These are phyloP conservation scores for Penicillium macrosclerotiorum DNA, from an alignment of 495 filamentous ascomycete species.

Conservation along the genomic window DNA sequence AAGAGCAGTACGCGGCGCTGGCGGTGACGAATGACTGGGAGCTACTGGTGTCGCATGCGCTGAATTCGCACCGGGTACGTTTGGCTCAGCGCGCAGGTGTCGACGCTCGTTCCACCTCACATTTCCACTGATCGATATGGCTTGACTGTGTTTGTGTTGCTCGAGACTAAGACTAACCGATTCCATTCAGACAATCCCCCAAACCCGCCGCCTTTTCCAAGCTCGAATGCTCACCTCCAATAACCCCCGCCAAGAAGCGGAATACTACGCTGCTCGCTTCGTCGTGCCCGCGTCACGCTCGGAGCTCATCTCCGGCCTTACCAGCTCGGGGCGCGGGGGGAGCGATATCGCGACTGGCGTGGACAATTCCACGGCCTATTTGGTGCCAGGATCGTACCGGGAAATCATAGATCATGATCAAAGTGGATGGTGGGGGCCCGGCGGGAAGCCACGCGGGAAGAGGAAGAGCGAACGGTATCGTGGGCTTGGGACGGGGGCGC, in stretches of 20 bases:
- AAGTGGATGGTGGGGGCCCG: constrained; percentile 18
- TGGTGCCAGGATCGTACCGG: constrained; percentile 13
- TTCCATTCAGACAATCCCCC: constrained; percentile 43
- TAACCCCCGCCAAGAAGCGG: constrained; percentile 26
- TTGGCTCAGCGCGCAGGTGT: background rate
- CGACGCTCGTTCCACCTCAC: no score
- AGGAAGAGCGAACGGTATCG: background rate
- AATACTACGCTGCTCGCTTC: constrained; percentile 31
- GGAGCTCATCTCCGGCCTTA: constrained; percentile 1
- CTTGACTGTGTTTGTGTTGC: no score
- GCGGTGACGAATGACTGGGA: constrained; percentile 36
- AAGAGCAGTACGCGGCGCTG: constrained; percentile 37
- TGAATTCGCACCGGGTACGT: constrained; percentile 33
- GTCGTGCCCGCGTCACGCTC: constrained; percentile 17
- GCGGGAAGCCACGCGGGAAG: constrained; percentile 2
- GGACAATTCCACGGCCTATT: constrained; percentile 7
- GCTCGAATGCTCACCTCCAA: constrained; percentile 34
- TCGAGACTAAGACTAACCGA: no score
- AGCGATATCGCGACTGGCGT: constrained; percentile 5
- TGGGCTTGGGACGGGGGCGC: constrained; percentile 5
- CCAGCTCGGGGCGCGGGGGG: background rate
- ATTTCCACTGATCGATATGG: no score
- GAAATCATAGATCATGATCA: constrained; percentile 17
- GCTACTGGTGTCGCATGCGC: constrained; percentile 33
- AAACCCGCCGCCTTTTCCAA: constrained; percentile 39